Base-by-base conservation (phyloP, 2,329 filamentous ascomycete species). In the Alternaria panax region DNA sequence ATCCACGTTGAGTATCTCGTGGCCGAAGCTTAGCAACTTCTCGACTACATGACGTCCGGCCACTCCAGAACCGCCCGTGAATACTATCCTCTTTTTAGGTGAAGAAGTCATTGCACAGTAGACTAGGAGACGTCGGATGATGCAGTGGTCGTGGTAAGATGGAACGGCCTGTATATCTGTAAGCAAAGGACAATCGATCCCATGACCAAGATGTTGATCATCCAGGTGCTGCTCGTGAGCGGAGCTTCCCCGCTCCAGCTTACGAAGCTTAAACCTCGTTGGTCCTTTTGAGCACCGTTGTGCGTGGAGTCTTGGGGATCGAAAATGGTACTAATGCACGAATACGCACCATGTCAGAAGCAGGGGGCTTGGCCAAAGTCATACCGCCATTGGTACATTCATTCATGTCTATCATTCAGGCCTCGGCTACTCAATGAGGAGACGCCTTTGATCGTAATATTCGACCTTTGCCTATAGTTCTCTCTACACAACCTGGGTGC, bases 401-500 rank as follows among this genome's bases (percentile, higher is more conserved):
- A 67, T 75, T 75, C 69, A 66, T 76, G 63, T 72, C 72, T 74
- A 73, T 74, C 72, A 62, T 76, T 65, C 50, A 68, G 58, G 62
- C 54, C 60, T 55, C 52, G 46, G 57, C 58, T 54, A 50, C 59
- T 41, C 20, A 41, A 28, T 58, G 50, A 45, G 40, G 28, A n/a
- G 40, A 30, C 25, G 47, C 36, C 43, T 59, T 55, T 36, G 53
- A 28, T 41, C 45, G 42, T 47, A 20, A 53, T 51, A 12, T 40
- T 25, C n/a, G 16, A 48, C 30, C 34, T 32, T 32, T 24, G 20
- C 43, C 24, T 18, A 25, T 32, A 47, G 7, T 24, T 18, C 46
- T 16, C 28, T 48, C 60, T 70, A 75, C 18, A 64, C 72, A 11
- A 71, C 73, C 84, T 98, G 93, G 25, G 93, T 96, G 62, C 95